Evolutionary conservation across 257 asterid genomes (phyloP), one percentile per base, ranked within the genome.

Genomic region (Dorcoceras hygrometricum): DNA sequence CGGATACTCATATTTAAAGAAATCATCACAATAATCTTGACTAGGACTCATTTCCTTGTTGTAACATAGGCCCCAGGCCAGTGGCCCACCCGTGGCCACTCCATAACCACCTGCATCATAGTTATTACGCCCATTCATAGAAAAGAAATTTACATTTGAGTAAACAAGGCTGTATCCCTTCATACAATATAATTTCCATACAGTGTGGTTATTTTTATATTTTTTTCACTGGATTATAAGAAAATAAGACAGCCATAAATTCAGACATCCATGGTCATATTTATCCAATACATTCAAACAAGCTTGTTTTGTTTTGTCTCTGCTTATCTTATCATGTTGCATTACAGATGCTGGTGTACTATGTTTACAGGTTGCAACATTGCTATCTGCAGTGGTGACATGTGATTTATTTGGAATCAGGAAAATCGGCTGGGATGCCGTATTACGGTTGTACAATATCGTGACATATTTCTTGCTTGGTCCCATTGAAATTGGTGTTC

Each of bases 41-140:
- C 71, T 67, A 19, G 90, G 90, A 69, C 90, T 84, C 87, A 79
- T 66, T 79, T 84, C 90, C 72, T 74, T 82, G 75, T 84, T 89
- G 75, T 88, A 93, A 76, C 97, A 90, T 10, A 90, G 84, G 28
- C 99, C 99, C 97, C 97, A 93, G n/a, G 97, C 95, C 63, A 80
- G 71, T 7, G 99, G 99, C 65, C 99, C 97, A 3, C 99, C 97
- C 0, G 97, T 86, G 10, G 95, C 90, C 20, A 88, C 97, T 39
- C 90, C 89, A 64, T 87, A 81, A 77, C 97, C 99, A 75, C 99
- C 99, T 93, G 75, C 77, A 80, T 62, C 67, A 64, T 54, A 20
- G 20, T 22, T 60, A 29, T 39, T 3, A 32, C 31, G 43, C 31
- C 50, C 59, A 57, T 57, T 16, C 3, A 4, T 18, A 2, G 6